Evolutionary conservation across 2,329 filamentous ascomycete species (phyloP).

Genomic region (Cordyceps farinosa): DNA sequence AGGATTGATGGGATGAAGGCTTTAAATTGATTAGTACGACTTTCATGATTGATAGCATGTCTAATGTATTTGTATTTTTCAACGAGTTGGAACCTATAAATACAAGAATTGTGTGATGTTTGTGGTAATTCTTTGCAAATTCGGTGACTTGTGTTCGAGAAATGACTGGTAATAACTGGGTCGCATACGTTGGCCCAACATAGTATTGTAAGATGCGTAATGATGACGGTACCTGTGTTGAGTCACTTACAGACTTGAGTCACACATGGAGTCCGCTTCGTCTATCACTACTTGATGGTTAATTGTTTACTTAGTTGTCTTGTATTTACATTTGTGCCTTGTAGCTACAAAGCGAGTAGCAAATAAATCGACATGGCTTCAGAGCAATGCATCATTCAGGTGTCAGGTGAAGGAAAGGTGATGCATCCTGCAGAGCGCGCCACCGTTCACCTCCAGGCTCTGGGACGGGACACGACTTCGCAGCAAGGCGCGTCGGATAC

Average conservation of each 20-base stretch:
- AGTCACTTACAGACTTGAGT: too few relatives aligned
- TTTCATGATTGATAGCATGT: neutral
- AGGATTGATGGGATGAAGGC: neutral
- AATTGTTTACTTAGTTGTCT: too few relatives aligned
- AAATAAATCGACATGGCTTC: neutral
- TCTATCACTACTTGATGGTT: too few relatives aligned
- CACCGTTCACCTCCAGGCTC: neutral
- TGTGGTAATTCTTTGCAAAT: too few relatives aligned
- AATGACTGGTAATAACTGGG: too few relatives aligned
- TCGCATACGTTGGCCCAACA: too few relatives aligned
- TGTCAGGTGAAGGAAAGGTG: neutral
- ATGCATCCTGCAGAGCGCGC: neutral
- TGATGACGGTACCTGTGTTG: too few relatives aligned
- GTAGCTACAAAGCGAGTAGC: too few relatives aligned
- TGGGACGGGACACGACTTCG: neutral
- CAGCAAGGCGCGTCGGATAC: neutral
- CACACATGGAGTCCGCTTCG: too few relatives aligned
- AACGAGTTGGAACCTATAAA: neutral
- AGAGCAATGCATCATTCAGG: neutral
- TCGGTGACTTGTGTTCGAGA: too few relatives aligned
- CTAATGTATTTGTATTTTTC: neutral
- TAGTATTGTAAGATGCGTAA: too few relatives aligned
- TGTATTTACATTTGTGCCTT: too few relatives aligned
- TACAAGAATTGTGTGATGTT: neutral
- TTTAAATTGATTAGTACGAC: slow-evolving; percentile 4